These are phyloP conservation scores for Boletus patriciae DNA, from an alignment of 768 basidiomycete species.

Conservation along the genomic window DNA sequence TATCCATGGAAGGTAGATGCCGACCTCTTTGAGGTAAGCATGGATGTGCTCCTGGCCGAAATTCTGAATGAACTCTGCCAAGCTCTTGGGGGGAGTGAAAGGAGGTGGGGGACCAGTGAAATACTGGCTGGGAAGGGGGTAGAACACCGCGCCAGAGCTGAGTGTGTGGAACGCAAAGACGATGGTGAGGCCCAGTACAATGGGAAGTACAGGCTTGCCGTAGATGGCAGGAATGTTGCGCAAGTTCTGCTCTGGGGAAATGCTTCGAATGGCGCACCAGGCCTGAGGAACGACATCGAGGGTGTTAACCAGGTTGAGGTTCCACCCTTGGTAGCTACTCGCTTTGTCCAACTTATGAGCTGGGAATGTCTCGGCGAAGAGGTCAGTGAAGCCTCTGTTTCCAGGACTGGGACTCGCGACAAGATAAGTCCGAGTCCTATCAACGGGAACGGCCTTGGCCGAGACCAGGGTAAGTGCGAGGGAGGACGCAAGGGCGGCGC, in stretches of 20 bases:
- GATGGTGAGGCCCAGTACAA: background rate
- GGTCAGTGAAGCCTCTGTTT: background rate
- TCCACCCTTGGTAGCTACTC: conserved; percentile 13
- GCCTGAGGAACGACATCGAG: conserved; percentile 18
- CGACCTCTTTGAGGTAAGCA: background rate
- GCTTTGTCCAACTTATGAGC: background rate
- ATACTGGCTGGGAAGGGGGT: too few species aligned
- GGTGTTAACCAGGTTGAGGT: conserved; percentile 19
- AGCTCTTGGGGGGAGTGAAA: too few species aligned
- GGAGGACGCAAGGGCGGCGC: conserved; percentile 10
- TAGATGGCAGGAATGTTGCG: conserved; percentile 14
- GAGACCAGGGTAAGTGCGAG: conserved; percentile 12
- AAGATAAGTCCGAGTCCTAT: conserved; percentile 40
- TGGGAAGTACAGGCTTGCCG: background rate
- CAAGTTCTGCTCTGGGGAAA: conserved; percentile 12
- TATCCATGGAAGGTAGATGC: background rate
- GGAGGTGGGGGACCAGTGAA: background rate
- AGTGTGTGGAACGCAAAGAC: background rate
- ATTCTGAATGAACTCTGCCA: too few species aligned
- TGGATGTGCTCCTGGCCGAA: too few species aligned
- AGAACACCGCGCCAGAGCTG: conserved; percentile 1
- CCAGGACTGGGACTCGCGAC: conserved; percentile 15
- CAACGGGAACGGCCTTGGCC: background rate
- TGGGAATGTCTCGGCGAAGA: conserved; percentile 6
- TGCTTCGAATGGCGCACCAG: background rate